Base-by-base conservation (phyloP, 345 rosid species). In the Sonneratia caseolaris region DNA sequence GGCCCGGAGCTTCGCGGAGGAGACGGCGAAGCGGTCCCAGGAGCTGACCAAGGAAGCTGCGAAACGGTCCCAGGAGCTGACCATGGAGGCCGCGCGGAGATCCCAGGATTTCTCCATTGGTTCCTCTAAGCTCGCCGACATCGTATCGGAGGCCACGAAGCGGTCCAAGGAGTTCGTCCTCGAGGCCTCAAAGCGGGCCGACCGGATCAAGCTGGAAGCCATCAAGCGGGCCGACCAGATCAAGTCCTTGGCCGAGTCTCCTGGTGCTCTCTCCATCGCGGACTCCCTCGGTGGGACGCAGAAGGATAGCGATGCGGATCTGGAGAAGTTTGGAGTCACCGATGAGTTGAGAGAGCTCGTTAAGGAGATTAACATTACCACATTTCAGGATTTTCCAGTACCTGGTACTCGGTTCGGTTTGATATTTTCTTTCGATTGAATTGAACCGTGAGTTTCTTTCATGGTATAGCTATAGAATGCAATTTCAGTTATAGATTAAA, bases 281-380 rank as follows among this genome's bases (percentile, higher is more conserved):
- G 83, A 76, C 37, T 24, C 75, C n/a, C 32, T 61, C 13, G 66
- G 32, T 1, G 68, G 47, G 59, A 1, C 51, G 42, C 51, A 37
- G 66, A 66, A 19, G 47, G 77, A 57, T 37, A 75, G 3, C 5
- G 70, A 66, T 43, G 81, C 68, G 71, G 86, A 87, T 75, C 81
- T 77, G 55, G 79, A 79, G 77, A 76, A 51, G 64, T 81, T 82
- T 74, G 92, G 88, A 12, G 74, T 86, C 56, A 79, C 83, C 18
- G 87, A 88, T 43, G 88, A 86, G 73, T 73, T 88, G 75, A 78
- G 86, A 64, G 92, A 86, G 70, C 86, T 88, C 69, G 82, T 84
- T 3, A 82, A 73, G 75, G 88, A 76, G 45, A 78, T 88, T 68
- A 83, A 82, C 70, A 15, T 74, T 3, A 83, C 73, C 74, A 86